Base-by-base conservation (phyloP, 768 basidiomycete species). In the Leucosporidium creatinivorum region DNA sequence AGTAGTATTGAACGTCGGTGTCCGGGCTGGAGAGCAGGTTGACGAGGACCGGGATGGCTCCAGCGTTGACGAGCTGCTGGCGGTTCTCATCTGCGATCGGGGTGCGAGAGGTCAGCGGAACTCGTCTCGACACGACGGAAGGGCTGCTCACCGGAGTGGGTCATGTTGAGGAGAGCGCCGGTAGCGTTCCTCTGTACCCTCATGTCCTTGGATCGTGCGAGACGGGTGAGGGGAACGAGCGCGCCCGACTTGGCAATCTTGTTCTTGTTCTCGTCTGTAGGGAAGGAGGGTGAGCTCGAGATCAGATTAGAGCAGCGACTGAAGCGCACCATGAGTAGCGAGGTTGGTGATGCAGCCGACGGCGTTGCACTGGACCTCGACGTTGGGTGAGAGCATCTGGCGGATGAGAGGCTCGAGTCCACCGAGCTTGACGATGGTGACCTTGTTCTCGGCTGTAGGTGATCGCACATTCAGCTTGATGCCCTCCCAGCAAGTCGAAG, bases 1-100 rank as follows among this genome's bases (percentile, higher is more conserved):
- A 99, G 78, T 99, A 99, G 76, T 99, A 99, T 78, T 99, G 96
- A 3, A 99, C 96, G 76, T 99, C 96, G n/a, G 96, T 99, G 78
- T 99, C 96, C 58, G 89, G 86, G 8, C 91, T 93, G 77, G 93
- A 96, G 69, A 99, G 82, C 44, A 99, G 83, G 75, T 88, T 88
- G 72, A 99, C 96, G 17, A 76, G 84, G 36, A 99, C 96, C 21
- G 96, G 96, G 67, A 99, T 97, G 26, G 96, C 96, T 6, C 96
- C 96, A 33, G 96, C 96, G 73, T 92, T 93, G 73, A 99, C 96
- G 63, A 99, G 87, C 74, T 98, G 94, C 76, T 98, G 94, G 63
- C 96, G 83, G 78, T 99, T 99, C 81, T 99, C 96, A 77, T 99
- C 96, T 93, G 62, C 21, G 63, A 31, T 28, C 51, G 49, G 30